Percentiles rank a stretch among this genome's conserved stretches.
Conservation (phyloP, 768 basidiomycete species). For the Macrolepiota fuliginosa region DNA sequence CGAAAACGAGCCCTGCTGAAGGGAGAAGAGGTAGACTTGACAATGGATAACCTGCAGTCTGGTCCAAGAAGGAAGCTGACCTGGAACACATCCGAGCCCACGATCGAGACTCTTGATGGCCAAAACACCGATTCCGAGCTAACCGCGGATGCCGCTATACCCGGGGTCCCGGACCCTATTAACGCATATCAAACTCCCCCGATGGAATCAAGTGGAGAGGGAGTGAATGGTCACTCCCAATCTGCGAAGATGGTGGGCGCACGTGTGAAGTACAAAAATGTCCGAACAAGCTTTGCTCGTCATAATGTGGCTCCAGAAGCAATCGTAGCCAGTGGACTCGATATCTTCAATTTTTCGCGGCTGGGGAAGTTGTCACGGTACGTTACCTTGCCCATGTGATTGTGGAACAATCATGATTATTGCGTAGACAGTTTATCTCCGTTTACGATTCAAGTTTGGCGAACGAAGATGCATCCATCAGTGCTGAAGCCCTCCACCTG, state of each 20-base stretch:
- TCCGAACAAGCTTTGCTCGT: neutral
- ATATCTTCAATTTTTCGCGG: slow-evolving; percentile 3
- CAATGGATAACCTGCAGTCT: slow-evolving; percentile 4
- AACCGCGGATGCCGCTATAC: neutral
- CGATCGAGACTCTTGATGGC: neutral
- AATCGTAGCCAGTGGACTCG: neutral
- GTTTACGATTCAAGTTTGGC: slow-evolving; percentile 14
- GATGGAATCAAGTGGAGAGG: slow-evolving; percentile 5
- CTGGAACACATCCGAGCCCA: neutral
- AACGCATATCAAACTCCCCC: neutral
- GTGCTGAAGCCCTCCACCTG: slow-evolving; percentile 17
- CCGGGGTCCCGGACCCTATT: neutral
- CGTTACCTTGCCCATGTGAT: neutral
- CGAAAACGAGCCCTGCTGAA: slow-evolving; percentile 10
- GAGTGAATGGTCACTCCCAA: slow-evolving; percentile 12
- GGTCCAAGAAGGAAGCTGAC: slow-evolving; percentile 7
- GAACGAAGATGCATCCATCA: slow-evolving; percentile 12
- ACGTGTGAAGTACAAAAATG: neutral
- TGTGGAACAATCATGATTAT: neutral
- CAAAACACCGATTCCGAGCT: neutral
- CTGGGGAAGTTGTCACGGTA: slow-evolving; percentile 3
- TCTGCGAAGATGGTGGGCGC: neutral
- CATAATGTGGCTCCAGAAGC: neutral
- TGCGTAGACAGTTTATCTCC: slow-evolving; percentile 15
- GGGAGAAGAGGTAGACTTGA: slow-evolving; percentile 7